These are phyloP conservation scores for Suhomyces sp. DNA, from an alignment of 805 yeast genomes.

Conservation along the genomic window DNA sequence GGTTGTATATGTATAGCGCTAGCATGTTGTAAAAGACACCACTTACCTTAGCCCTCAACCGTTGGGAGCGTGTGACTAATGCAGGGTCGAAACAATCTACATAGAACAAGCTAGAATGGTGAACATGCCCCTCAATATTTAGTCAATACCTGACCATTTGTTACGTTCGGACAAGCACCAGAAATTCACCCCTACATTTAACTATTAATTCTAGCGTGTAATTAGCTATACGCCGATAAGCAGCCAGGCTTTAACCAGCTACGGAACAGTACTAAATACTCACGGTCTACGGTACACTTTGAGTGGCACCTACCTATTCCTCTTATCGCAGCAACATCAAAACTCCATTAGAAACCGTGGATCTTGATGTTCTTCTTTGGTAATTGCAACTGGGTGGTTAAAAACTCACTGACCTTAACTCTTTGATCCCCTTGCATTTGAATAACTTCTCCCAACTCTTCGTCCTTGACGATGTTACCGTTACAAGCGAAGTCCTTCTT, in stretches of 20 bases:
- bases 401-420: conserved; percentile 90
- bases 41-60: background rate
- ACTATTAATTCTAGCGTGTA: background rate
- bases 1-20: no score
- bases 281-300: background rate
- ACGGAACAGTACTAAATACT: background rate
- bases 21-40: no score
- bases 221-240: background rate
- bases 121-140: background rate
- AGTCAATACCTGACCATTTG: background rate
- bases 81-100: background rate
- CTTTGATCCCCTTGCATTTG: conserved; percentile 99
- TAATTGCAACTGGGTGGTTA: conserved; percentile 79
- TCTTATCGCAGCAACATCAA: background rate
- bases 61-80: background rate
- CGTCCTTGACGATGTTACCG: conserved; percentile 96
- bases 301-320: background rate
- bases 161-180: no score
- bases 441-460: conserved; percentile 92
- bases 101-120: background rate
- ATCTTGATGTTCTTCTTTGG: conserved; percentile 96
- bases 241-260: background rate
- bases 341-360: conserved; percentile 78
- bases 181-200: background rate
- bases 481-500: conserved; percentile 99